Evolutionary conservation across 2,329 filamentous ascomycete genomes (phyloP), one percentile per base, ranked within the genome.

Genomic region (Phoma sp.): DNA sequence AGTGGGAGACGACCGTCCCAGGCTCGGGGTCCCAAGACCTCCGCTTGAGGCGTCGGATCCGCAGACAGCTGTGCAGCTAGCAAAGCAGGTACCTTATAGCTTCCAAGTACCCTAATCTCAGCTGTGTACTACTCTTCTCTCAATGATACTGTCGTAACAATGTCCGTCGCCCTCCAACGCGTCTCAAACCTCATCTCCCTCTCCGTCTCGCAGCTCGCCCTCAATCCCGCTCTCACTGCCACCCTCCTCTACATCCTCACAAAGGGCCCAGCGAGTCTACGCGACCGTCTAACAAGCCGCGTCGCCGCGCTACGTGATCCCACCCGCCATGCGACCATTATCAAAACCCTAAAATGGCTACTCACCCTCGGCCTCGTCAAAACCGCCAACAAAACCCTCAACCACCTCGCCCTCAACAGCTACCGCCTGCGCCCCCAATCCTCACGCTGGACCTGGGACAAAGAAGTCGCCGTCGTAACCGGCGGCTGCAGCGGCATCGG

Each of bases 401-500:
- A 73, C 26, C 55, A 60, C 7, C 46, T 72, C 11, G 72, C 73
- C 17, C 59, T 74, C 20, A 74, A 80, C 67, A 71, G 74, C 37
- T 79, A 75, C 66, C 69, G 73, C 11, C 42, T 75, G 10, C 64
- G 59, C 40, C 71, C 70, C 6, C 68, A 74, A 52, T 73, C 72
- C 54, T 65, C 70, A 40, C 60, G 62, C 10, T 75, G 73, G 73
- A 59, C 64, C 2, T 74, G 66, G 67, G 61, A 56, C 5, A 32
- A 60, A 6, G 74, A 76, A 42, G 55, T 76, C 10, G 72, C 69
- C 2, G 71, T 75, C 25, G 60, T 76, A 2, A 76, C 73, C 2
- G 74, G 74, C 9, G 74, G 74, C 2, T 72, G 71, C 46, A 67
- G 66, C 40, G 74, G 73, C 6, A 73, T 76, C 47, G 74, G 74